Percentiles rank a stretch among this genome's conserved stretches.
Conservation (phyloP, 331 rosid species). For the Malus hybrid region DNA sequence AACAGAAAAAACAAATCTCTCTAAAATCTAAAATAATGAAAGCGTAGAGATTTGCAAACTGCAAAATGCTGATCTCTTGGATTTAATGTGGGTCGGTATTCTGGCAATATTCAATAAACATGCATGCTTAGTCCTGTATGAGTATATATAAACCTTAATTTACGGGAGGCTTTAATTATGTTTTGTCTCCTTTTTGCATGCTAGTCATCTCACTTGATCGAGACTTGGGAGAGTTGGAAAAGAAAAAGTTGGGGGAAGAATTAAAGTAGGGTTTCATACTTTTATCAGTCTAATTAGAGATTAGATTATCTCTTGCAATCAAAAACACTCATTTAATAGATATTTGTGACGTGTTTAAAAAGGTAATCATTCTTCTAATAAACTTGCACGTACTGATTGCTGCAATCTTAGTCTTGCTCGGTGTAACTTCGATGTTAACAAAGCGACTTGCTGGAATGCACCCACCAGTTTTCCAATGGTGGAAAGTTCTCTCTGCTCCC, state of each 20-base stretch:
- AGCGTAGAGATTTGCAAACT: slow-evolving; percentile 2
- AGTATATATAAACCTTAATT: not conserved
- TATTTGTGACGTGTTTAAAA: too few relatives aligned
- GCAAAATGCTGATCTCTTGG: not conserved
- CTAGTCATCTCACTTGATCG: not conserved
- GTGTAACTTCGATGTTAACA: too few relatives aligned
- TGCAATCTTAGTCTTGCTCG: too few relatives aligned
- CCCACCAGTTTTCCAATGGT: too few relatives aligned
- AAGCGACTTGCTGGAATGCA: too few relatives aligned
- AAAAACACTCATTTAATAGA: not conserved
- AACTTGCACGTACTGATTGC: too few relatives aligned
- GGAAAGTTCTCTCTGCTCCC: too few relatives aligned
- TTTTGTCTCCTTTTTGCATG: not conserved
- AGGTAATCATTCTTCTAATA: too few relatives aligned
- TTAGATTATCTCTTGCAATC: not conserved
- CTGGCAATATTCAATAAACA: not conserved
- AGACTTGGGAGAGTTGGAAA: not conserved
- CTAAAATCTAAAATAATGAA: not conserved
- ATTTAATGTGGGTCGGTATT: not conserved
- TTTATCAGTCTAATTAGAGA: not conserved
- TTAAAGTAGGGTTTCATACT: not conserved
- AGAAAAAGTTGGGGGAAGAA: not conserved
- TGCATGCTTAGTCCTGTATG: not conserved
- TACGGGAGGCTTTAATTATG: not conserved
- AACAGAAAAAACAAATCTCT: not conserved